Evolutionary conservation across 305 asterid species (phyloP), one percentile per base, ranked within the genome.

Genomic region (Ilex paraguariensis): DNA sequence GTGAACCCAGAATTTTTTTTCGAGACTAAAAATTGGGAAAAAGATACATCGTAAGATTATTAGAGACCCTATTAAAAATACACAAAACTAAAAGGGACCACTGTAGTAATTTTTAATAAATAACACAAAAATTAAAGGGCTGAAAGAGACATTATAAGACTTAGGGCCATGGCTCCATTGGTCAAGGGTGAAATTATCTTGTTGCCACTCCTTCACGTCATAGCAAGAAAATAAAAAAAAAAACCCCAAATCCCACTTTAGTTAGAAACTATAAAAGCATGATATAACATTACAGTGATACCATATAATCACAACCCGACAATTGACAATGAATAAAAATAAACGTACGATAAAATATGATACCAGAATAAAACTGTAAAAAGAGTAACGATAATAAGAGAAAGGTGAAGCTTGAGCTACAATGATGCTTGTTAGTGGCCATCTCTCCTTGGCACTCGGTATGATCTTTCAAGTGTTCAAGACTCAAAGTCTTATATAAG

Each of bases 281-380:
- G 17, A 2, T 50, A 50, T 14, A 50, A 9, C 6, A 9, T 11
- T 50, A 0, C 2, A 9, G 6, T 50, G 9, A 5, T 7, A 50
- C 9, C 6, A 14, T 10, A 50, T 5, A 45, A 45, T 45, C 11
- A 13, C 13, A 45, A 7, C 9, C 1, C 9, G 9, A 45, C 13
- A 45, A 45, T 45, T 45, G 50, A 13, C 9, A 5, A 50, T 0
- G 2, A 9, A 50, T 5, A 50, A 50, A 50, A 15, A 52, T n/a
- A 52, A 7, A 2, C 12, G 3, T n/a, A 17, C 7, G 31, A n/a
- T 3, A 14, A 5, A 3, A 36, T 36, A 36, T 36, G 0, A 1
- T 82, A 84, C 95, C 91, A 7, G 67, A 68, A 65, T 55, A 36
- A 31, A 81, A 84, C 9, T 76, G 87, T 54, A 74, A 21, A 21